Conservation (phyloP, 352 stramenopile species). For the Globisporangium polare region DNA sequence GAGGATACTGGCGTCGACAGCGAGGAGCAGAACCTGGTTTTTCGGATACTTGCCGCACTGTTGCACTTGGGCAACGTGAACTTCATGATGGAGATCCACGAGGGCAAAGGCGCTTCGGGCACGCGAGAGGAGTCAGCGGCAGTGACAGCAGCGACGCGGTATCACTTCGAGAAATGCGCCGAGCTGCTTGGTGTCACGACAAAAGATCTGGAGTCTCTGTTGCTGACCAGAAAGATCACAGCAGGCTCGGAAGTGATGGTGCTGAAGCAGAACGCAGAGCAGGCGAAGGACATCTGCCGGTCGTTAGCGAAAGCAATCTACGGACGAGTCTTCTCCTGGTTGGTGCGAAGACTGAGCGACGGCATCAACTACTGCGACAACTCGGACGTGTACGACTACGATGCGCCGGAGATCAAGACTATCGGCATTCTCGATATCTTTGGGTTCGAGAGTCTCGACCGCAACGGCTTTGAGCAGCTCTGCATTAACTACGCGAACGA, state of each 20-base stretch:
- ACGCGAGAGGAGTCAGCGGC: constrained; percentile 45
- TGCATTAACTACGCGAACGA: constrained; percentile 85
- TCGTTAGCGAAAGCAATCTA: constrained; percentile 97
- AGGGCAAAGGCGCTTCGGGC: constrained; percentile 8
- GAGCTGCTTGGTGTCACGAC: constrained; percentile 84
- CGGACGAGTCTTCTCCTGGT: constrained; percentile 93
- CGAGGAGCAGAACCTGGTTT: constrained; percentile 49
- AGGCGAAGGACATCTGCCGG: constrained; percentile 88
- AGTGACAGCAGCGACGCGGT: constrained; percentile 30
- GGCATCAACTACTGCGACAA: constrained; percentile 73
- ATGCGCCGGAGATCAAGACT: constrained; percentile 35
- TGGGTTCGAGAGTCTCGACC: constrained; percentile 80
- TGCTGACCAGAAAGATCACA: constrained; percentile 91
- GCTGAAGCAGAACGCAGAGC: constrained; percentile 60
- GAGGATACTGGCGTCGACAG: constrained; percentile 62
- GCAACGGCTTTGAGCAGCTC: constrained; percentile 81
- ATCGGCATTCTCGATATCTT: constrained; percentile 91
- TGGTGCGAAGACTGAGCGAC: constrained; percentile 86
- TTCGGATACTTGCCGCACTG: constrained; percentile 85
- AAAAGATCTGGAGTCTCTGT: constrained; percentile 77
- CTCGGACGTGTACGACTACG: constrained; percentile 36
- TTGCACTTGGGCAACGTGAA: constrained; percentile 95
- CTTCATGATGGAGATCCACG: constrained; percentile 43
- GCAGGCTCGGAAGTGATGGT: constrained; percentile 89
- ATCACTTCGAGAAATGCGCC: constrained; percentile 80